Base-by-base conservation (phyloP, 2,329 filamentous ascomycete genomes). In the Colletotrichum sp. region DNA sequence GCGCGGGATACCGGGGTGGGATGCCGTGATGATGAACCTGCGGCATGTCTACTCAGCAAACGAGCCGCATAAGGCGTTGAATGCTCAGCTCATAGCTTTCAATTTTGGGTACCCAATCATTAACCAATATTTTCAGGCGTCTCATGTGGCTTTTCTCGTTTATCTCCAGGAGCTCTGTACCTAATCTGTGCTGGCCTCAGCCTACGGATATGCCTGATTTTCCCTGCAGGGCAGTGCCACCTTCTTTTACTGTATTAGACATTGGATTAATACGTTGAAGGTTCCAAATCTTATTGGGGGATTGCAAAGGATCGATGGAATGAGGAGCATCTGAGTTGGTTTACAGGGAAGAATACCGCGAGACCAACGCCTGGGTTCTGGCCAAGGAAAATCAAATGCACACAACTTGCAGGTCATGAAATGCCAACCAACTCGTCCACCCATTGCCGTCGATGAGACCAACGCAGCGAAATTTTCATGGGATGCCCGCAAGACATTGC, bases 381-480 rank as follows among this genome's bases (percentile, higher is more conserved):
- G 29, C 18, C n/a, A 47, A 12, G 18, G 16, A 21, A 5, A 4
- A 12, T 12, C 6, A 47, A 13, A 21, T 13, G 43, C 43, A 21
- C 43, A 47, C 6, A 13, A 13, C 9, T n/a, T n/a, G 11, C n/a
- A 12, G 43, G 11, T 47, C 11, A 21, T n/a, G 38, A 11, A 47
- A 12, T n/a, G 1, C 12, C 9, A 12, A 12, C 12, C 4, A 12
- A 24, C 3, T 24, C 24, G 24, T 24, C 2, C 18, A 43, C 18
- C 18, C 0, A 7, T n/a, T 6, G 5, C 38, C 11, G 38, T 21
- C 3, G 6, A 21, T 12, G 9, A 47, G 9, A 13, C 11, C 1
- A 21, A 3, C 2, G 3, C 11, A 47, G 43, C 3, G 11, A 21
- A n/a, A 6, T 0, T 0, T 47, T 47, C 2, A 2, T 13, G 18